These are phyloP conservation scores for Cystobasidium onofrii DNA, from an alignment of 768 basidiomycete species.

Conservation along the genomic window DNA sequence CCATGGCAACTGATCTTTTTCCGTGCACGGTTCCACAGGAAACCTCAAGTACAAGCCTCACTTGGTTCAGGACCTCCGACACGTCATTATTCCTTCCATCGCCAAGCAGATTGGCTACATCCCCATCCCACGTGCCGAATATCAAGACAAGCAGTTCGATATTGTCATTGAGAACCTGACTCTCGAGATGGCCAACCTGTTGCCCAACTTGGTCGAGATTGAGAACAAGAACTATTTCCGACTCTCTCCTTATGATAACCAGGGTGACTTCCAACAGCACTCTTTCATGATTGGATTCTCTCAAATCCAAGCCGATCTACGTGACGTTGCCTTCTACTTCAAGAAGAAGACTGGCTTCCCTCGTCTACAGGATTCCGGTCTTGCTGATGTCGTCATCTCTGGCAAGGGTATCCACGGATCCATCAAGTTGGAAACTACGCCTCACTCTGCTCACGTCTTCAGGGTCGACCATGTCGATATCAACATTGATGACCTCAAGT, in stretches of 20 bases:
- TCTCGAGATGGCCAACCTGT: constrained; percentile 71
- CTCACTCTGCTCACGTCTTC: constrained; percentile 46
- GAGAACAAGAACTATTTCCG: constrained; percentile 74
- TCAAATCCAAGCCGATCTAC: constrained; percentile 89
- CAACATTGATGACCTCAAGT: constrained; percentile 73
- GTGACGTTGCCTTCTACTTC: constrained; percentile 81
- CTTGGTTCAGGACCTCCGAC: constrained; percentile 75
- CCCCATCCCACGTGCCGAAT: constrained; percentile 88
- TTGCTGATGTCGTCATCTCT: constrained; percentile 60
- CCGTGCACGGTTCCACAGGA: not conserved
- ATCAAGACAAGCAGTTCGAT: constrained; percentile 75
- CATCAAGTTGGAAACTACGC: constrained; percentile 48
- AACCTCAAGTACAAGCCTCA: constrained; percentile 77
- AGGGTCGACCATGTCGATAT: constrained; percentile 44
- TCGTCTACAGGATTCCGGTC: constrained; percentile 68
- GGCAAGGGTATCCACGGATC: constrained; percentile 67
- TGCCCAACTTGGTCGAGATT: constrained; percentile 47
- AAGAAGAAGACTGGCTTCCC: constrained; percentile 43
- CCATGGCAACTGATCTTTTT: no score
- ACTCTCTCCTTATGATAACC: constrained; percentile 65
- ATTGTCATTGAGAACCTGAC: constrained; percentile 89
- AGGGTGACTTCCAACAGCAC: constrained; percentile 58
- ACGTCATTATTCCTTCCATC: constrained; percentile 68
- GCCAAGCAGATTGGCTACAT: constrained; percentile 63
- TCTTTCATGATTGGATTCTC: constrained; percentile 64